Percentiles rank a stretch among this genome's conserved stretches.
Conservation (phyloP, 2,329 filamentous ascomycete genomes). For the Botryotinia globosa region DNA sequence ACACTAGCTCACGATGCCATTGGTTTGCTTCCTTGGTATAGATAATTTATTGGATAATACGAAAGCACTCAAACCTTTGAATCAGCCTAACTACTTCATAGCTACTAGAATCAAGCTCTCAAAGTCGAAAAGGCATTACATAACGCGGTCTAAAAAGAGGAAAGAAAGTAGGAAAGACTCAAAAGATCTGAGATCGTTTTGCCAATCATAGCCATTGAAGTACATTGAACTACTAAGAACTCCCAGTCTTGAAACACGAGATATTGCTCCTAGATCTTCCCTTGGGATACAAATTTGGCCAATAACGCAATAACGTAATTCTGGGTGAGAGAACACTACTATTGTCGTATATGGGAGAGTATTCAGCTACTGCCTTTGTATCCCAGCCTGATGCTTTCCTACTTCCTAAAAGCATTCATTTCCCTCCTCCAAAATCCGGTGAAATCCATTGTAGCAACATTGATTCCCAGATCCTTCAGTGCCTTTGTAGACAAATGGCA, state of each 20-base stretch:
- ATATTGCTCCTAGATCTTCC: background rate
- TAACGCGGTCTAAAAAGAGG: background rate
- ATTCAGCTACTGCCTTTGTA: background rate
- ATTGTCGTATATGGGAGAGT: background rate
- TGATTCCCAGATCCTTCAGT: conserved; percentile 70
- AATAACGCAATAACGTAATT: background rate
- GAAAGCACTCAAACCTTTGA: background rate
- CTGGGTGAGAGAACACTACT: background rate
- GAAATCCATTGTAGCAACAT: conserved; percentile 73
- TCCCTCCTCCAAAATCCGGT: conserved; percentile 74
- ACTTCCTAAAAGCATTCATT: conserved; percentile 51
- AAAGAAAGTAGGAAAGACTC: background rate
- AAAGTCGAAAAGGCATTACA: background rate
- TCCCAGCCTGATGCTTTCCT: conserved; percentile 4
- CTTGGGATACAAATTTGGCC: background rate
- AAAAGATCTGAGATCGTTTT: too few species aligned
- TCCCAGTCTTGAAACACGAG: background rate
- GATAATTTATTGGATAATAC: background rate
- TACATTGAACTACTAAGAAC: background rate
- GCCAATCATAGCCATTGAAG: background rate
- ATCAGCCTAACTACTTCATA: background rate
- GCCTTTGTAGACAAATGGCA: conserved; percentile 78
- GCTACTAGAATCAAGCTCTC: background rate
- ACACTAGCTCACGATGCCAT: background rate
- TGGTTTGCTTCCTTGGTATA: background rate